Base-by-base conservation (phyloP, 441 rosid genomes). In the Aquilaria agallochum region DNA sequence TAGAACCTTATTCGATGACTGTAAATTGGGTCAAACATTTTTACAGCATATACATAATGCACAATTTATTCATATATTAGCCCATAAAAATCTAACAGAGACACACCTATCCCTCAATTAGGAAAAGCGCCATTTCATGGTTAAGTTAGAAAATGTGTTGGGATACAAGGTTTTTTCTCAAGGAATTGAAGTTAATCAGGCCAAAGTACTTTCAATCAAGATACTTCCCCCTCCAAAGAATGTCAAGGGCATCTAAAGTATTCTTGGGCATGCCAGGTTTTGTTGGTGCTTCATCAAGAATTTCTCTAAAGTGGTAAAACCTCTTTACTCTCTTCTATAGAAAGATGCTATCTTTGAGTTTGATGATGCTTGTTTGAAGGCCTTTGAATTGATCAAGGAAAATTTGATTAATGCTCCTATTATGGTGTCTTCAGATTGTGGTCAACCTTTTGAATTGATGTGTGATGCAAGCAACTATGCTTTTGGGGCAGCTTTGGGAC, bases 211-310 rank as follows among this genome's bases (percentile, higher is more conserved):
- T 20, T 1, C 27, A 20, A 42, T 42, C 31, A 44, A 60, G 5
- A 42, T 31, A 9, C 32, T 53, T 0, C 51, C 67, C 5, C 54
- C 44, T 5, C 59, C 52, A 14, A 54, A 10, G 3, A 40, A 12
- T 32, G 67, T 63, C 1, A 31, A 40, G n/a, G 67, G 13, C 5
- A 27, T 63, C 11, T 31, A 2, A 9, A 53, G 51, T 42, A 53
- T 64, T 32, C 53, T 64, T 11, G 53, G 68, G 2, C 59, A 56
- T 32, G 59, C 59, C 15, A 9, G 59, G 1, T 34, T 56, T 11
- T 56, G 12, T 12, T n/a, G 59, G 9, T 5, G 59, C 3, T 56
- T 56, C n/a, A 36, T 56, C 1, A 7, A 36, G 47, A 44, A 58
- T 15, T 58, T 58, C 11, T 58, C 27, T 12, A 58, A 45, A 42